Evolutionary conservation across 2,329 filamentous ascomycete genomes (phyloP).

Genomic region (Sporothrix brunneoviolacea): DNA sequence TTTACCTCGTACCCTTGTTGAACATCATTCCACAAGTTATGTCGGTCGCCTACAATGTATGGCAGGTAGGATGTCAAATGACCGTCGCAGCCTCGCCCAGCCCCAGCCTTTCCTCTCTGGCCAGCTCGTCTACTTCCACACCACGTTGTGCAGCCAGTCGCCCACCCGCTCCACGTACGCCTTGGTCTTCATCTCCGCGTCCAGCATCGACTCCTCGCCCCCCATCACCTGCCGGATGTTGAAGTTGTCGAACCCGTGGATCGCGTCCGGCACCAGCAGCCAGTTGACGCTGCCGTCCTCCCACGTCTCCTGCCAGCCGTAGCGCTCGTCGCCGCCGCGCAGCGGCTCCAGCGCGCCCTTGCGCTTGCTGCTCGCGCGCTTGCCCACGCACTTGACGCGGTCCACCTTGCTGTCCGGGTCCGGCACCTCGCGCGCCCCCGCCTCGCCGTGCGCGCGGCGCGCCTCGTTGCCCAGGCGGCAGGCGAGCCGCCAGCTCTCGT

Average conservation of each 20-base stretch:
- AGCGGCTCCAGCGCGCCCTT: conserved; percentile 21
- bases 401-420: conserved; percentile 16
- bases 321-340: conserved; percentile 25
- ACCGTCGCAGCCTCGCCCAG: too few species aligned
- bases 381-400: conserved; percentile 13
- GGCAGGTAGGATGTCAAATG: too few species aligned
- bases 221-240: conserved; percentile 22
- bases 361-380: conserved; percentile 18
- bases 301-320: conserved; percentile 27
- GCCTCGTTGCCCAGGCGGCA: conserved; percentile 27
- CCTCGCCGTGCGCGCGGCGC: conserved; percentile 17
- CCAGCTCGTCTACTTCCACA: conserved; percentile 13
- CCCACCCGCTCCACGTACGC: conserved; percentile 20
- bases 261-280: conserved; percentile 35
- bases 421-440: conserved; percentile 10
- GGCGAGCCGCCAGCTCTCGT: conserved; percentile 35
- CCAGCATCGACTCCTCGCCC: conserved; percentile 25
- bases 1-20: too few species aligned
- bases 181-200: conserved; percentile 25
- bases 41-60: too few species aligned
- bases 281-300: conserved; percentile 28
- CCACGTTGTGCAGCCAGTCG: conserved; percentile 21
- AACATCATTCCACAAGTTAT: too few species aligned
- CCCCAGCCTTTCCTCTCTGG: background rate
- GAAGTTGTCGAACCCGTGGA: conserved; percentile 34